Evolutionary conservation across 371 early-diverging fungal genomes (phyloP), one percentile per base, ranked within the genome.

Genomic region (Batkoa obscura): DNA sequence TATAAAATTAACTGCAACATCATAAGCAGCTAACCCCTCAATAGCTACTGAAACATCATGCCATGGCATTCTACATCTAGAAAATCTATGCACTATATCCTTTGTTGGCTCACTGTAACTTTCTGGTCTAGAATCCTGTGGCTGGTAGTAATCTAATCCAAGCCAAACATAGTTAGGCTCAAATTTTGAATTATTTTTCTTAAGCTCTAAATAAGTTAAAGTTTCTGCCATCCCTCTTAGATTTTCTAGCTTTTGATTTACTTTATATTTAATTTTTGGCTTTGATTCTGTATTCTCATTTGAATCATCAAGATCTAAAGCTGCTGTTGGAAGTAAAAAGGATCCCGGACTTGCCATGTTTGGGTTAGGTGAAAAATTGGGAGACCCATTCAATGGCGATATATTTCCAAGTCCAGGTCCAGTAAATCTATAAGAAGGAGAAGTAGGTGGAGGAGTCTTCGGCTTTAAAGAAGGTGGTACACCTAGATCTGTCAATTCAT

Each of bases 11-110:
- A 83, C 75, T 0, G 86, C 77, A 15, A 88, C 71, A 59, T 91
- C 92, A 37, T 79, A 72, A 12, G 87, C 87, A 35, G 86, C 73
- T 43, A 74, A 78, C 46, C 68, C 63, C 46, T 58, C 66, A n/a
- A 65, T 56, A 48, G 54, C 60, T 33, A 68, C 66, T 38, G 82
- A 80, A 13, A 90, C 77, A 59, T 93, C 94, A 66, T 91, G 92
- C 94, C 94, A 93, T n/a, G 91, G 90, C 90, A 93, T 86, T 50
- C 92, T 73, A 34, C 50, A 50, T 35, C 12, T 31, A 34, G 6
- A 9, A 31, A 30, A 4, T 2, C 50, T 23, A 10, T 50, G 5
- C 10, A 50, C n/a, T 12, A 50, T 50, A 12, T 17, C 32, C 32
- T 33, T 13, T 12, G 2, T 12, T 23, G 32, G 32, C 6, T 23